phyloP scores from a whole-genome alignment of 1,284 basidiomycete genomes.

The Hemileia vastatrix region DNA sequence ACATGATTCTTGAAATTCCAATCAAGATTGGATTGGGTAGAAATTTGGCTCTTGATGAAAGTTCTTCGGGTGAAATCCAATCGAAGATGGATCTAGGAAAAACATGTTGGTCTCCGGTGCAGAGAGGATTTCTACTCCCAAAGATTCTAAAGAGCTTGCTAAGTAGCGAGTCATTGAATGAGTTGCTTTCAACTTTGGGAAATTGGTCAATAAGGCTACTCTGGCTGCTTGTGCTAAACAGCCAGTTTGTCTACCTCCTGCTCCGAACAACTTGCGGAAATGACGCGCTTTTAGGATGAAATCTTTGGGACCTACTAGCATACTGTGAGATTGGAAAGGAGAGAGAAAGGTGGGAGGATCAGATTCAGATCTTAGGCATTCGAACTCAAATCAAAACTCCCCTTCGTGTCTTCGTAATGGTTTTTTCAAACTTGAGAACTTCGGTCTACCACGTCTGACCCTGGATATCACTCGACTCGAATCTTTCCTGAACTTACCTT shows the following conservation, averaged over 20 bases:
- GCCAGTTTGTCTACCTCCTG: slow-evolving; percentile 36
- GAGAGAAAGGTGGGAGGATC: too few relatives aligned
- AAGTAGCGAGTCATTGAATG: slow-evolving; percentile 34
- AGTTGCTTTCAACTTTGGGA: slow-evolving; percentile 34
- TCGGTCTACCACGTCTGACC: too few relatives aligned
- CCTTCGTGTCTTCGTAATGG: too few relatives aligned
- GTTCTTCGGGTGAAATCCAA: slow-evolving; percentile 28
- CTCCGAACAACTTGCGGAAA: slow-evolving; percentile 41
- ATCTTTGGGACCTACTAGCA: neutral
- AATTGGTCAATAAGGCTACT: slow-evolving; percentile 33
- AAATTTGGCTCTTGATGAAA: slow-evolving; percentile 29
- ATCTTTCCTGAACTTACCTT: slow-evolving; percentile 17
- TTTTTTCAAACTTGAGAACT: too few relatives aligned
- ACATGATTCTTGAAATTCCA: slow-evolving; percentile 31
- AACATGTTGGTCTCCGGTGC: slow-evolving; percentile 39
- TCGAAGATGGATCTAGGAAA: slow-evolving; percentile 31
- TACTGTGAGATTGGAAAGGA: neutral
- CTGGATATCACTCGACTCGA: too few relatives aligned
- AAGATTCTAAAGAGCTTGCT: slow-evolving; percentile 27
- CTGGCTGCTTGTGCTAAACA: slow-evolving; percentile 36
- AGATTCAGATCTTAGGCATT: too few relatives aligned
- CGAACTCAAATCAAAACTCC: too few relatives aligned
- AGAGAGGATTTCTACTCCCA: slow-evolving; percentile 30
- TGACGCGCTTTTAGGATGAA: slow-evolving; percentile 33
- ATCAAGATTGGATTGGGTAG: slow-evolving; percentile 32